Evolutionary conservation across 768 basidiomycete genomes (phyloP).

Genomic region (Tylopilus balloui): DNA sequence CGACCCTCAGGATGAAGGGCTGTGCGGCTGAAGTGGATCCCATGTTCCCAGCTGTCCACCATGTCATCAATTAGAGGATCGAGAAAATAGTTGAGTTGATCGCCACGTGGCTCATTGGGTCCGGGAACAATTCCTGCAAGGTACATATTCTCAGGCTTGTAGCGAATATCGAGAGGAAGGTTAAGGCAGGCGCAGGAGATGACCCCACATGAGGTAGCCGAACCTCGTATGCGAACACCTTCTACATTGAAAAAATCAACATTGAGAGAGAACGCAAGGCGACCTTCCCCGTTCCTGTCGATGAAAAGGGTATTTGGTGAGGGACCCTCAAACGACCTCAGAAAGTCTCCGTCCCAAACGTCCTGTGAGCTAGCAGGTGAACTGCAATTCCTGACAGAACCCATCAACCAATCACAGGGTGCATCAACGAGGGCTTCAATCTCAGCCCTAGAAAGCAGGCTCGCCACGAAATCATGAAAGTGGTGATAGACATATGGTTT

Average conservation of each 20-base stretch:
- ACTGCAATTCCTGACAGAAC: neutral
- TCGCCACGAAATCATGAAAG: neutral
- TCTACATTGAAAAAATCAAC: neutral
- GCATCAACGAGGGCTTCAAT: neutral
- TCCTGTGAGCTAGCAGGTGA: neutral
- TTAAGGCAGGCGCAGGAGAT: constrained; percentile 22
- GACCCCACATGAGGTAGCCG: neutral
- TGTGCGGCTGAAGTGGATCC: neutral
- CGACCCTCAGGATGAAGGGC: neutral
- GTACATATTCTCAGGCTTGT: too few relatives aligned
- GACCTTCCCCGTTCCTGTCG: neutral
- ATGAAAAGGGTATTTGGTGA: neutral
- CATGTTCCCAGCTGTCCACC: constrained; percentile 14
- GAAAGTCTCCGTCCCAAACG: neutral
- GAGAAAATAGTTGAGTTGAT: constrained; percentile 1
- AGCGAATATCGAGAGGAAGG: constrained; percentile 32
- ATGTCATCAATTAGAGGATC: constrained; percentile 15
- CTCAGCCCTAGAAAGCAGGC: neutral
- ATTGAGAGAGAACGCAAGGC: neutral
- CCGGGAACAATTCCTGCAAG: constrained; percentile 40
- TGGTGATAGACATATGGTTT: constrained; percentile 9
- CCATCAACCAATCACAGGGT: neutral
- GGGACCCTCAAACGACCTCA: neutral
- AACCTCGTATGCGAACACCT: neutral
- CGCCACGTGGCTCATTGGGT: constrained; percentile 32